Evolutionary conservation across 2,329 filamentous ascomycete genomes (phyloP).

Genomic region (Cadophora luteo-olivacea): DNA sequence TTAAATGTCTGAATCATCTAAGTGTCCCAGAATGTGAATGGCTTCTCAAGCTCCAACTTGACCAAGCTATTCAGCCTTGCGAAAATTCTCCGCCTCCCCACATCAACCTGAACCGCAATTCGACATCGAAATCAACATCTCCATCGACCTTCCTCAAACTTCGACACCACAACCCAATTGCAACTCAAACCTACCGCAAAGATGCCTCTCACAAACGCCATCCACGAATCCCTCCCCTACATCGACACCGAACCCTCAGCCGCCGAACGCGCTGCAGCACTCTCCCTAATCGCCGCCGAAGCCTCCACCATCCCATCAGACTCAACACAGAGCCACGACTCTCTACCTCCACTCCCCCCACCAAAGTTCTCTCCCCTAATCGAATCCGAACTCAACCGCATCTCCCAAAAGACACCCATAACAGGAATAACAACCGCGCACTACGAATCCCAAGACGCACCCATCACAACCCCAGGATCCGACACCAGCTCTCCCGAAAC

Average conservation of each 20-base stretch:
- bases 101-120: conserved; percentile 8
- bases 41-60: too few species aligned
- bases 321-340: conserved; percentile 46
- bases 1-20: too few species aligned
- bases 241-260: conserved; percentile 77
- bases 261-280: conserved; percentile 67
- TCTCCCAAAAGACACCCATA: conserved; percentile 62
- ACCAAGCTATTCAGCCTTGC: conserved; percentile 13
- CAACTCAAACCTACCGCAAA: conserved; percentile 13
- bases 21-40: too few species aligned
- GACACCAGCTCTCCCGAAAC: conserved; percentile 46
- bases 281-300: conserved; percentile 73
- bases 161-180: conserved; percentile 18
- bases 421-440: conserved; percentile 75
- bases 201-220: conserved; percentile 41
- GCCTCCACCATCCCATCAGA: conserved; percentile 48
- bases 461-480: conserved; percentile 49
- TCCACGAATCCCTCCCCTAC: conserved; percentile 51
- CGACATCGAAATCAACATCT: conserved; percentile 6
- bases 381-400: conserved; percentile 70
- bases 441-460: conserved; percentile 78
- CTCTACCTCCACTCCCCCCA: conserved; percentile 63
- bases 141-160: not conserved
- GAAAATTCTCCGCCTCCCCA: conserved; percentile 13
- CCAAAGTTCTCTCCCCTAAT: conserved; percentile 71